Base-by-base conservation (phyloP, 805 yeast genomes). In the Vanderwaltozyma yarrowii region DNA sequence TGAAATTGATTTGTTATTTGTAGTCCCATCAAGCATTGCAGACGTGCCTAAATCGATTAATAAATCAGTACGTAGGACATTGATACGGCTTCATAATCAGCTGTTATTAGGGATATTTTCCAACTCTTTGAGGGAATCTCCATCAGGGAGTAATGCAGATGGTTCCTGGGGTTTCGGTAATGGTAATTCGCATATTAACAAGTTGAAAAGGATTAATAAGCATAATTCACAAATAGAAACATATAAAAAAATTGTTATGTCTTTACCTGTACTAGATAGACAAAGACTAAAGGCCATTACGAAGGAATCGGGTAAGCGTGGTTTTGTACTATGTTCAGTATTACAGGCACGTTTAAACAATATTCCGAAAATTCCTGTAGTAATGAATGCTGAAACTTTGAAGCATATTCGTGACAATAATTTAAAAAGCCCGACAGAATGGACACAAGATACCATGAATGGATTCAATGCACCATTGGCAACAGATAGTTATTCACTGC, bases 381-480 rank as follows among this genome's bases (percentile, higher is more conserved):
- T 58, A 5, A 52, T 56, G 13, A 57, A 58, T 34, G 57, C 52
- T 15, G 61, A 58, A 28, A 54, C 61, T 25, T 44, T 56, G 29
- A 58, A 54, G 36, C 48, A 60, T 29, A 50, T 58, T 7, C 54
- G 56, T 28, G 43, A 47, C 21, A 57, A 56, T 36, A 57, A 58
- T 39, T 36, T 56, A 14, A 56, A 58, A 45, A 57, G 60, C 1
- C 71, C 84, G 25, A 71, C 78, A 23, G 80, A 80, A 48, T 87
- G 96, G 89, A 85, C 94, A 17, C 95, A 88, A 58, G 97, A 92
- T 54, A 84, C 92, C 14, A 71, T 80, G 38, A 87, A 80, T 51
- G 94, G 92, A 3, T 73, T 85, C 39, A 86, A 83, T 47, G 74
- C 92, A 2, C 89, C 92, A 4, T 66, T 88, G 26, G 73, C 89